These are phyloP conservation scores for Leptographium lundbergii DNA, from an alignment of 2,329 filamentous ascomycete genomes.

Conservation along the genomic window DNA sequence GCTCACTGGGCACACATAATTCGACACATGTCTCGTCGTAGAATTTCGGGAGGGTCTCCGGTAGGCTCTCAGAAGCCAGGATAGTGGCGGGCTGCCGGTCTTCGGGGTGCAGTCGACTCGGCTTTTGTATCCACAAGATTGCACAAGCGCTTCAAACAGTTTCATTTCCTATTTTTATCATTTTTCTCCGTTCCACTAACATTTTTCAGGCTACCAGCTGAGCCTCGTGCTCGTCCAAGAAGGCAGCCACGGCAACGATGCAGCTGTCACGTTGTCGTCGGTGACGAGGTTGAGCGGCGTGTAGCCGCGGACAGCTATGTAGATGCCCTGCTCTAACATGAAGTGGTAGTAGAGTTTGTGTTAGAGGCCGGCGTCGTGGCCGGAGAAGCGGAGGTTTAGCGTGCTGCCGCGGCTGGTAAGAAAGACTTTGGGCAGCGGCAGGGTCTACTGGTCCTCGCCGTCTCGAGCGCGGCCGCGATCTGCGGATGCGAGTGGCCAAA, in stretches of 20 bases:
- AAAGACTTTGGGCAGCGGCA: conserved; percentile 6
- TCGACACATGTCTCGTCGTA: no score
- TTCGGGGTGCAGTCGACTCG: no score
- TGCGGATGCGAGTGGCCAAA: conserved; percentile 50
- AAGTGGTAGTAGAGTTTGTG: conserved; percentile 15
- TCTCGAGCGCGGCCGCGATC: conserved; percentile 2
- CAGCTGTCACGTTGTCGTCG: conserved; percentile 13
- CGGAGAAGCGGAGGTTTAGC: conserved; percentile 23
- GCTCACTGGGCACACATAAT: no score
- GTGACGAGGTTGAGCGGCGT: conserved; percentile 14
- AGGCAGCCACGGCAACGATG: conserved; percentile 8
- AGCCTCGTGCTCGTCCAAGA: conserved; percentile 2
- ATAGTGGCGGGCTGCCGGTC: no score
- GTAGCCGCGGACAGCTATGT: conserved; percentile 14
- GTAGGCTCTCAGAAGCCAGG: no score
- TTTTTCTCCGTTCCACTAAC: neutral
- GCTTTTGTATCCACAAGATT: no score
- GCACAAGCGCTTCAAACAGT: no score
- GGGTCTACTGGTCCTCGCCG: neutral
- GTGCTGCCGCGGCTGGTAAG: conserved; percentile 19
- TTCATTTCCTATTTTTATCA: neutral
- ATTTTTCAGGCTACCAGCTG: neutral
- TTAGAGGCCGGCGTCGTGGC: conserved; percentile 15
- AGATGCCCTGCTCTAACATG: conserved; percentile 15
- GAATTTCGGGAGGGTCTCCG: no score